Percentiles rank a stretch among this genome's conserved stretches.
phyloP scores from a whole-genome alignment of 2,329 filamentous ascomycete genomes.

The Macrophomina pseudophaseolina region DNA sequence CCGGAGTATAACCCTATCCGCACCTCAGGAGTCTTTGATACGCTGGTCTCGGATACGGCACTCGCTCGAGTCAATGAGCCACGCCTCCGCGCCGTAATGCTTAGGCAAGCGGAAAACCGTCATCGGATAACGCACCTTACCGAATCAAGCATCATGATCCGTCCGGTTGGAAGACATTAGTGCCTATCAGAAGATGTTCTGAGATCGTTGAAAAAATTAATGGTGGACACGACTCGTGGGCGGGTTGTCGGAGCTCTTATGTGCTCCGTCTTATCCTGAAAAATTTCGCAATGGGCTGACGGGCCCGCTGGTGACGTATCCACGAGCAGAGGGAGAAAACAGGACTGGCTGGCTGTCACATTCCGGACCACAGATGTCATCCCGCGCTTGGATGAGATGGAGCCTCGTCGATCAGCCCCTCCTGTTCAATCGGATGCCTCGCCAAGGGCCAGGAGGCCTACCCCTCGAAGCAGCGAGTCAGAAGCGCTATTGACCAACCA shows the following conservation, averaged over 20 bases:
- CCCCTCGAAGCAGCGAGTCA: constrained; percentile 7
- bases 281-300: neutral
- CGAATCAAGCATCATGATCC: constrained; percentile 9
- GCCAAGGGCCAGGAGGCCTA: neutral
- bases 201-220: neutral
- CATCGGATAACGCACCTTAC: constrained; percentile 11
- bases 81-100: constrained; percentile 4
- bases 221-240: neutral
- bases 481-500: neutral
- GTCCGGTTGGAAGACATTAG: neutral
- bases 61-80: constrained; percentile 8
- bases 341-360: neutral
- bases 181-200: constrained; percentile 11
- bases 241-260: constrained; percentile 4
- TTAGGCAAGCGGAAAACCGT: constrained; percentile 11
- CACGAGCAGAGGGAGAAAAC: neutral
- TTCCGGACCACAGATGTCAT: constrained; percentile 19
- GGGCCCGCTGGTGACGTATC: constrained; percentile 12
- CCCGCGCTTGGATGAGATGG: neutral
- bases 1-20: constrained; percentile 25
- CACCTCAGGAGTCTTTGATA: constrained; percentile 16
- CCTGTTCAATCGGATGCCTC: neutral
- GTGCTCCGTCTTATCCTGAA: neutral
- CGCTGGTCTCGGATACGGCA: constrained; percentile 8
- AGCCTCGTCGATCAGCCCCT: constrained; percentile 4